Base-by-base conservation (phyloP, 805 yeast genomes). In the Pichia occidentalis region DNA sequence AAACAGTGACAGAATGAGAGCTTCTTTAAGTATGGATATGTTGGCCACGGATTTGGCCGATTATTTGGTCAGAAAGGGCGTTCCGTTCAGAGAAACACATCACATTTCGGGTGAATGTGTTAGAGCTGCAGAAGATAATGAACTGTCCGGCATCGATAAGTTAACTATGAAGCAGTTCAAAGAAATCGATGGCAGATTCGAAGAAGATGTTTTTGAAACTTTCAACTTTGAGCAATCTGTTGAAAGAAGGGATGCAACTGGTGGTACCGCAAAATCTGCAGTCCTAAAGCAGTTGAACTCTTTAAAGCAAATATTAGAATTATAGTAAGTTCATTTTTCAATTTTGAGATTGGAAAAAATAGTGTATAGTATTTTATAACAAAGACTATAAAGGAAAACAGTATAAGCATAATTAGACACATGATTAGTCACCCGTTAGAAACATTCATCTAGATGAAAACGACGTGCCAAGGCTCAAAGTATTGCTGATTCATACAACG, bases 41-140 rank as follows among this genome's bases (percentile, higher is more conserved):
- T 74, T 92, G 52, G 98, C 98, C 16, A 92, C 99, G 23, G 99
- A 92, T 60, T 73, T 92, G 51, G 99, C 99, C 28, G 99, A 92
- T 61, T 92, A 92, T 61, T 71, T 92, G 48, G 99, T 92, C 36
- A 81, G 96, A 67, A 88, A 82, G 62, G 98, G 98, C 44, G 98
- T 92, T 49, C 98, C 98, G 40, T 92, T 92, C 68, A 85, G 99
- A 70, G 97, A 92, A 65, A 92, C 98, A 1, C 99, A 92, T 66
- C 97, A 92, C 62, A 92, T 92, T 45, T 86, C 97, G 6, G 99
- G 99, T 40, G 95, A 87, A 62, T 92, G 97, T 66, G 99, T 92
- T 32, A 78, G 95, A 46, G 61, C 65, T 31, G 96, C 97, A 5
- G 99, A 92, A 67, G 88, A 75, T 44, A 63, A 70, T 43, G 73